phyloP scores from a whole-genome alignment of 371 early-diverging fungal genomes.

The Mucor velutinosus region DNA sequence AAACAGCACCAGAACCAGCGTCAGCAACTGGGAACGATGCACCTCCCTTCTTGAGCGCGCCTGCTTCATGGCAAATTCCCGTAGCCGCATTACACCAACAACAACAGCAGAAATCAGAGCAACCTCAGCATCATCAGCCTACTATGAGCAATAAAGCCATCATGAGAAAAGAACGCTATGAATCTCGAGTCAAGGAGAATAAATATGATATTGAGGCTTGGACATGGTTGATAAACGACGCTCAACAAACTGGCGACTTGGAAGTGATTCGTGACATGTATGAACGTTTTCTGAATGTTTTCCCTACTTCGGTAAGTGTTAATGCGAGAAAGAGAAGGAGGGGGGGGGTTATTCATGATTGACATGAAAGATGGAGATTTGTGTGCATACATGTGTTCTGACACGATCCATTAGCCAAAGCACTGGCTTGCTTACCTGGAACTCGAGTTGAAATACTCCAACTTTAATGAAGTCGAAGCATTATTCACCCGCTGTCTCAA shows the following conservation, averaged over 20 bases:
- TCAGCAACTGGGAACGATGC: background rate
- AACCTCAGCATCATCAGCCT: background rate
- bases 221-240: conserved; percentile 62
- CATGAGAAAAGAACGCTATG: conserved; percentile 53
- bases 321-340: conserved; percentile 1
- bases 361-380: too few relatives aligned
- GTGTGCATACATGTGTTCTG: background rate
- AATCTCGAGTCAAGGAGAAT: conserved; percentile 55
- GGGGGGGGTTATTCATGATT: background rate
- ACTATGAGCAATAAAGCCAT: conserved; percentile 27
- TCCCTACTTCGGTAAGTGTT: conserved; percentile 87
- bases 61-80: conserved; percentile 63
- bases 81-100: conserved; percentile 44
- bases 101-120: conserved; percentile 19
- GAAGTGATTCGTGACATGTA: conserved; percentile 68
- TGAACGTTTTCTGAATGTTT: conserved; percentile 75
- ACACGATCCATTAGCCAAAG: conserved; percentile 55
- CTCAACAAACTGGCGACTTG: conserved; percentile 60
- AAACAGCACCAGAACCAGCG: too few relatives aligned
- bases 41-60: conserved; percentile 36
- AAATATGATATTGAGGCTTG: conserved; percentile 76
- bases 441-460: conserved; percentile 78
- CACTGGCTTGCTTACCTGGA: conserved; percentile 87
- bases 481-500: conserved; percentile 85
- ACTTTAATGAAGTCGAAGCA: conserved; percentile 78